Percentiles rank a stretch among this genome's conserved stretches.
Conservation (phyloP, 176 grass and related monocot genomes). For the Oryza australiensis region DNA sequence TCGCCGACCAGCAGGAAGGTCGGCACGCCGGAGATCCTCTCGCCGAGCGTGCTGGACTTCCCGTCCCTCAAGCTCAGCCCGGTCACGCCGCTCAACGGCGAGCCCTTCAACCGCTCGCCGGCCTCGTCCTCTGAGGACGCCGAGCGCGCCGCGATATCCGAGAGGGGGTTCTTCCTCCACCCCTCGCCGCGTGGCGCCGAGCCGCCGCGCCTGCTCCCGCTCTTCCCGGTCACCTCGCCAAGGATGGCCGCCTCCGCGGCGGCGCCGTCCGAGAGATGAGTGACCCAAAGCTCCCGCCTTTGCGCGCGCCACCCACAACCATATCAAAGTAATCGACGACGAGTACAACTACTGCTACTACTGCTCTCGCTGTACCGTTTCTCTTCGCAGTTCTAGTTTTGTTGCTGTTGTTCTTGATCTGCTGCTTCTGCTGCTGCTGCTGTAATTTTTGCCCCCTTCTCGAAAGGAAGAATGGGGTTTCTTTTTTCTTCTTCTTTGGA, state of each 20-base stretch:
- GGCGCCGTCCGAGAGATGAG: constrained; percentile 44
- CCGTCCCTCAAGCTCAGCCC: constrained; percentile 85
- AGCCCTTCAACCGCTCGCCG: constrained; percentile 70
- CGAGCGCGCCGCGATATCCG: constrained; percentile 82
- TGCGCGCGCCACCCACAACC: neutral
- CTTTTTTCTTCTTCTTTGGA: constrained; percentile 2
- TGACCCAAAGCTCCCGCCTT: constrained; percentile 2
- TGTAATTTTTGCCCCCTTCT: constrained; percentile 63
- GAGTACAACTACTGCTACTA: neutral
- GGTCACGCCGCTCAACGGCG: constrained; percentile 74
- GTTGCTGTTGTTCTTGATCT: constrained; percentile 19
- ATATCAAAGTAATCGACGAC: constrained; percentile 8
- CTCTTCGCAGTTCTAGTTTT: constrained; percentile 31
- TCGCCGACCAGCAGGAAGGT: constrained; percentile 32
- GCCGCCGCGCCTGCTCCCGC: constrained; percentile 81
- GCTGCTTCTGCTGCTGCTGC: neutral
- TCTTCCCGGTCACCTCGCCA: constrained; percentile 85
- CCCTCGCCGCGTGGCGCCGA: constrained; percentile 77
- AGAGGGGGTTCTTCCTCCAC: constrained; percentile 88
- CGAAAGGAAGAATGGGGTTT: constrained; percentile 22
- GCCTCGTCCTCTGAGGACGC: constrained; percentile 52
- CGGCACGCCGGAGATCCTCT: constrained; percentile 65
- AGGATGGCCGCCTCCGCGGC: constrained; percentile 45
- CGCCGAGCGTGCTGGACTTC: constrained; percentile 91
- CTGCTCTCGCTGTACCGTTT: neutral